Conservation (phyloP, 2,329 filamentous ascomycete species). For the Ophiosphaerella narmari region DNA sequence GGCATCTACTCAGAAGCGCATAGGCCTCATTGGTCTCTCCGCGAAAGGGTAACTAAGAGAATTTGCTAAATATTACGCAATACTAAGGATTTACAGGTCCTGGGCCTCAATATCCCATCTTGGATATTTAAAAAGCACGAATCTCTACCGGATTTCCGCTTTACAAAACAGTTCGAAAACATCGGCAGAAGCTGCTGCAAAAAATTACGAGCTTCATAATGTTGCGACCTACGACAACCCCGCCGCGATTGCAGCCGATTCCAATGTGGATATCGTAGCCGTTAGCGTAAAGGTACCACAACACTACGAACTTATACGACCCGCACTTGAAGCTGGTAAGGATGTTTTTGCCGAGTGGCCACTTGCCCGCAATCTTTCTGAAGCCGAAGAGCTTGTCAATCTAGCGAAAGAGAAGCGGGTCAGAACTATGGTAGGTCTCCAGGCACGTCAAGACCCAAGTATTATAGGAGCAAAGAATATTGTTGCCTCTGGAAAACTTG, state of each 20-base stretch:
- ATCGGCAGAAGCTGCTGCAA: conserved; percentile 48
- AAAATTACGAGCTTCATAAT: conserved; percentile 43
- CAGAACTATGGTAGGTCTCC: conserved; percentile 55
- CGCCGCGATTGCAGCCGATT: conserved; percentile 51
- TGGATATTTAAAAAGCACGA: conserved; percentile 37
- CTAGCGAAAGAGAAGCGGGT: conserved; percentile 49
- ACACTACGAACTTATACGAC: conserved; percentile 50
- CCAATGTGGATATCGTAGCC: conserved; percentile 55
- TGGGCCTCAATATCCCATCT: conserved; percentile 50
- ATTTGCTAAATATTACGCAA: no score
- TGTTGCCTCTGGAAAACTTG: conserved; percentile 50
- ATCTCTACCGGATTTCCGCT: conserved; percentile 55
- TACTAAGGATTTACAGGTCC: conserved; percentile 21
- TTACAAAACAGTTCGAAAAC: conserved; percentile 55
- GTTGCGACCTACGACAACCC: conserved; percentile 52
- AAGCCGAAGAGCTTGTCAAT: conserved; percentile 51
- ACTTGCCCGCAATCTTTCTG: conserved; percentile 46
- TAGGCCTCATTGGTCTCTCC: conserved; percentile 42
- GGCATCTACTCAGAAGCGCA: conserved; percentile 20
- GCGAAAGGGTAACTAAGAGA: conserved; percentile 29
- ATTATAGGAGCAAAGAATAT: conserved; percentile 51
- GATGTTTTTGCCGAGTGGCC: conserved; percentile 59
- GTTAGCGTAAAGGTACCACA: conserved; percentile 51
- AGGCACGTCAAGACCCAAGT: conserved; percentile 50
- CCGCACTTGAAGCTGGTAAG: conserved; percentile 48